Conservation (phyloP, 352 stramenopile genomes). For the Globisporangium spinosum region DNA sequence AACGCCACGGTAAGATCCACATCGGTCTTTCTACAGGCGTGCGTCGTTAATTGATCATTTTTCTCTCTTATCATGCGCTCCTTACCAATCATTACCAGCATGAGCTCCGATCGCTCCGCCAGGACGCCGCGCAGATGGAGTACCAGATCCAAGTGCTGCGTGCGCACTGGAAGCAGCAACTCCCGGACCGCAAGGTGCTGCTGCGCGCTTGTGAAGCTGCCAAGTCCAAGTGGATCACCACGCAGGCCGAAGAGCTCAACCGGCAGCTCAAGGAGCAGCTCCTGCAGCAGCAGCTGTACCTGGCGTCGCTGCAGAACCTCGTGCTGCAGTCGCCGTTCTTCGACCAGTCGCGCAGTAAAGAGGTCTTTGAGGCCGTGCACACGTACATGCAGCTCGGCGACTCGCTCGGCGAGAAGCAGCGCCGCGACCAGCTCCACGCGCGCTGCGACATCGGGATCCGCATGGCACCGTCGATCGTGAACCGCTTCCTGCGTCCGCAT, state of each 20-base stretch:
- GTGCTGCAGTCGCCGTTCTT: slow-evolving; percentile 51
- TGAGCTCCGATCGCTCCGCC: slow-evolving; percentile 45
- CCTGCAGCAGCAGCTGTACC: slow-evolving; percentile 58
- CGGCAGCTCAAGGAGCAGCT: slow-evolving; percentile 50
- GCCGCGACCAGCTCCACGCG: slow-evolving; percentile 29
- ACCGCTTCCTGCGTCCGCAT: slow-evolving; percentile 35
- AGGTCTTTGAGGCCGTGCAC: slow-evolving; percentile 57
- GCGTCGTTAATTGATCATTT: background rate
- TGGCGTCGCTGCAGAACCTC: slow-evolving; percentile 53
- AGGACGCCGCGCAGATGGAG: slow-evolving; percentile 42
- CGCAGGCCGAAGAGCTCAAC: slow-evolving; percentile 49
- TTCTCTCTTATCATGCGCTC: background rate
- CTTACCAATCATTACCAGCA: slow-evolving; percentile 23
- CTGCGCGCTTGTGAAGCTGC: slow-evolving; percentile 37
- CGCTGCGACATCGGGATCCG: slow-evolving; percentile 37
- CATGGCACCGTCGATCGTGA: slow-evolving; percentile 31
- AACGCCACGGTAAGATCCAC: slow-evolving; percentile 33
- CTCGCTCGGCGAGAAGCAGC: slow-evolving; percentile 18
- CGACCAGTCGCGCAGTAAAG: slow-evolving; percentile 36
- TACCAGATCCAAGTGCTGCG: slow-evolving; percentile 36
- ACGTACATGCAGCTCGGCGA: slow-evolving; percentile 24
- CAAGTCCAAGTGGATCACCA: slow-evolving; percentile 52
- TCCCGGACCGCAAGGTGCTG: slow-evolving; percentile 34
- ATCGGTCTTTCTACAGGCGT: background rate
- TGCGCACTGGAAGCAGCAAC: slow-evolving; percentile 36